These are phyloP conservation scores for Diplocarpon mali DNA, from an alignment of 2,329 filamentous ascomycete species.

Conservation along the genomic window DNA sequence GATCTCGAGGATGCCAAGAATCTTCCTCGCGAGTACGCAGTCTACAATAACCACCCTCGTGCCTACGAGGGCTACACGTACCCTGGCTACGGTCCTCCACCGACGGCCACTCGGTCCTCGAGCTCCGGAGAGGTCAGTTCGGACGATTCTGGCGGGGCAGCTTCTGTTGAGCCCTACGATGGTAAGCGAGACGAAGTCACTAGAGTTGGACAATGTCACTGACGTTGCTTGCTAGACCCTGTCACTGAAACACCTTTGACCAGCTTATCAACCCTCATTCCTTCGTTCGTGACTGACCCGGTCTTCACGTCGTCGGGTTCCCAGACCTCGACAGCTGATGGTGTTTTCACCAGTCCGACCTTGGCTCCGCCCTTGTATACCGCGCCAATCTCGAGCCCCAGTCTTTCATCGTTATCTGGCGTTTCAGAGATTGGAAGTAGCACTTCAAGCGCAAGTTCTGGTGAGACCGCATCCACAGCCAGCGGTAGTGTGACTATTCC, in stretches of 20 bases:
- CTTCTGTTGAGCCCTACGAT: background rate
- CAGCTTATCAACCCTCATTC: background rate
- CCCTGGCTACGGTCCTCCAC: conserved; percentile 21
- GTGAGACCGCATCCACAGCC: background rate
- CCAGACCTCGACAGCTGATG: conserved; percentile 3
- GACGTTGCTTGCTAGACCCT: background rate
- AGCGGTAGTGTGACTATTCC: background rate
- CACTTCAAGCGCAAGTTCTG: background rate
- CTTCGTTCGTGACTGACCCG: background rate
- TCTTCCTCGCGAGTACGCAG: conserved; percentile 18
- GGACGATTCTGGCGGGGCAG: no score
- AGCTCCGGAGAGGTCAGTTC: background rate
- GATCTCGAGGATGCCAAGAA: conserved; percentile 9
- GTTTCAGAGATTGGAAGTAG: conserved; percentile 1
- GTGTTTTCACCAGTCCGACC: conserved; percentile 3
- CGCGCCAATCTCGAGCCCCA: background rate
- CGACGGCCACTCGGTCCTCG: conserved; percentile 9
- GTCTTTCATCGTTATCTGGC: background rate
- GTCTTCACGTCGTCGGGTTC: background rate
- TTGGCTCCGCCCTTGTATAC: conserved; percentile 5
- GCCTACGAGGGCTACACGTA: conserved; percentile 20
- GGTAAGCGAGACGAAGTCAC: background rate
- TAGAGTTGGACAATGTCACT: background rate
- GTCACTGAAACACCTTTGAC: background rate
- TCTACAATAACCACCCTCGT: conserved; percentile 13